Conservation (phyloP, 176 grass and related monocot genomes). For the Lolium multiflorum region DNA sequence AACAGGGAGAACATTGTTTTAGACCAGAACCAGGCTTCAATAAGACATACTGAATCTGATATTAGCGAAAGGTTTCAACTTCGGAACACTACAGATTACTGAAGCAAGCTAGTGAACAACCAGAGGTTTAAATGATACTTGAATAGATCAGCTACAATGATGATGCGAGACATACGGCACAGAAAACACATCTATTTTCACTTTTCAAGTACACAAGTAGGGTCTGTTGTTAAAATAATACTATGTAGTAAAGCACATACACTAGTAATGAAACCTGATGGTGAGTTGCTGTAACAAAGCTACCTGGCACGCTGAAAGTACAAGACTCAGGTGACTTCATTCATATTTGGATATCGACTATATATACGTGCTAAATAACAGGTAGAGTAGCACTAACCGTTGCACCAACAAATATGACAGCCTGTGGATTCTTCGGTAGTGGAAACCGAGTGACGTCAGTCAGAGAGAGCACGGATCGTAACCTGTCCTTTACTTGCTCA, state of each 20-base stretch:
- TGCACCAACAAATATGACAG: conserved; percentile 79
- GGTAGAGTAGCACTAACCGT: conserved; percentile 50
- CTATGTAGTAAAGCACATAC: conserved; percentile 4
- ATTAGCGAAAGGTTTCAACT: background rate
- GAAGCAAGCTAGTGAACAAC: background rate
- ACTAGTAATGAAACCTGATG: conserved; percentile 6
- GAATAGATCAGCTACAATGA: background rate
- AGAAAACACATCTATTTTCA: conserved; percentile 4
- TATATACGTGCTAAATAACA: conserved; percentile 13
- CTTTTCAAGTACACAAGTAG: background rate
- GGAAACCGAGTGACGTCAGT: conserved; percentile 93
- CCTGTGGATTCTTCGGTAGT: conserved; percentile 67
- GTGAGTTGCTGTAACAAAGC: conserved; percentile 1
- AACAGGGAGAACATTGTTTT: conserved; percentile 33
- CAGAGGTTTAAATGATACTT: too few relatives aligned
- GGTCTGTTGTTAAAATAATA: background rate
- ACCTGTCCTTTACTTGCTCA: conserved; percentile 80
- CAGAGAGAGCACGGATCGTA: conserved; percentile 81
- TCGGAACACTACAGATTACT: background rate
- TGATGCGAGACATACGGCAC: background rate
- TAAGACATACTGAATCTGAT: conserved; percentile 6
- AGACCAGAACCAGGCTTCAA: conserved; percentile 29
- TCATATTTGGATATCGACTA: background rate
- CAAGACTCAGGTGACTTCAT: background rate
- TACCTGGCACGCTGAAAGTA: background rate